phyloP scores from a whole-genome alignment of 1,284 basidiomycete genomes.

The Apiotrichum sp. region DNA sequence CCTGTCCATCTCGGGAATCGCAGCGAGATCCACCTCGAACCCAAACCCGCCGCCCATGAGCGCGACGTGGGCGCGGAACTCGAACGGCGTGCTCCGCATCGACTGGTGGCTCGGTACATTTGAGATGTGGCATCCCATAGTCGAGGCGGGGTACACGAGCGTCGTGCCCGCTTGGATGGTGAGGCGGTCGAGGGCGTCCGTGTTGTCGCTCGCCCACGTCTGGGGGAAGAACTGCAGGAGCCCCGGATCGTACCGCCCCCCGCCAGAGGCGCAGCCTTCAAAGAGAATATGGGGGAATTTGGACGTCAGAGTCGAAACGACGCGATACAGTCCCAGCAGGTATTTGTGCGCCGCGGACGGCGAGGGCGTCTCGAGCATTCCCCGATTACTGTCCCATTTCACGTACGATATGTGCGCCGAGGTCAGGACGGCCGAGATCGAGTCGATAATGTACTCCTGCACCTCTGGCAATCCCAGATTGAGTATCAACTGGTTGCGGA shows the following conservation, averaged over 20 bases:
- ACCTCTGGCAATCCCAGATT: slow-evolving; percentile 23
- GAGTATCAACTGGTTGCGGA: slow-evolving; percentile 33
- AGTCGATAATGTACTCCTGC: slow-evolving; percentile 31
- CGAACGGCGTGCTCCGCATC: slow-evolving; percentile 24
- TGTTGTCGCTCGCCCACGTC: slow-evolving; percentile 34
- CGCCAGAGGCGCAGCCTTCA: slow-evolving; percentile 37
- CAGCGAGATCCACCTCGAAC: slow-evolving; percentile 29
- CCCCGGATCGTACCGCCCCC: slow-evolving; percentile 32
- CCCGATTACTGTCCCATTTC: slow-evolving; percentile 39
- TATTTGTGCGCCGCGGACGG: slow-evolving; percentile 25
- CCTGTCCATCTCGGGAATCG: slow-evolving; percentile 19
- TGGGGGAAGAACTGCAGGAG: slow-evolving; percentile 31
- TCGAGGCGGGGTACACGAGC: slow-evolving; percentile 26
- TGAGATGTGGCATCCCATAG: slow-evolving; percentile 31
- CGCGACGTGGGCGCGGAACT: slow-evolving; percentile 37
- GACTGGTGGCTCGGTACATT: slow-evolving; percentile 31
- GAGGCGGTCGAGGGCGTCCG: slow-evolving; percentile 30
- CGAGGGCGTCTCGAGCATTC: slow-evolving; percentile 31
- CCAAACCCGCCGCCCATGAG: slow-evolving; percentile 37
- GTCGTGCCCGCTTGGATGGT: slow-evolving; percentile 31
- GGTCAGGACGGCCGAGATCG: slow-evolving; percentile 18
- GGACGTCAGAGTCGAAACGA: slow-evolving; percentile 23
- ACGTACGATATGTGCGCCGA: slow-evolving; percentile 28
- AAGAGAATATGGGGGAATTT: slow-evolving; percentile 30
- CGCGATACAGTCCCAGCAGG: slow-evolving; percentile 34